Base-by-base conservation (phyloP, 805 yeast species). In the Saturnispora zaruensis region DNA sequence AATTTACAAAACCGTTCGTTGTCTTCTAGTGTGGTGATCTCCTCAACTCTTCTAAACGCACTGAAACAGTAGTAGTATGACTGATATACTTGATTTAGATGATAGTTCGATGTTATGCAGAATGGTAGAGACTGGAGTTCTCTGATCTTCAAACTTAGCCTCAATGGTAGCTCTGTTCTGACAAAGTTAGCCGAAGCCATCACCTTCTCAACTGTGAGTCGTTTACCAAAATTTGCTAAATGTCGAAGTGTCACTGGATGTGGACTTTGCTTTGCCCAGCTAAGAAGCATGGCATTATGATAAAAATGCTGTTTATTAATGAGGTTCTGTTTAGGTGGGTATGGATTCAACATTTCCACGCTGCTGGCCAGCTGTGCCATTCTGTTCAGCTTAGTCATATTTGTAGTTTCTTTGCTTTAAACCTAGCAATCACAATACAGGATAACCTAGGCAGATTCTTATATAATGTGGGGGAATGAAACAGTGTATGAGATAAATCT, bases 201-300 rank as follows among this genome's bases (percentile, higher is more conserved):
- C 45, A 91, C 73, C 67, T 90, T 89, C 34, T 82, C 87, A 55
- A 78, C 79, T 13, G 88, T 85, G 46, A 91, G 66, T 33, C 76
- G 77, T 57, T 83, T 82, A 44, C 96, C 97, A 62, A 84, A 91
- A 40, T 88, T 88, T 1, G 96, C 96, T 56, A 91, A 67, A 59
- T 91, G 97, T 47, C 87, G 73, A n/a, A 93, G 65, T 1, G 96
- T 83, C 21, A 91, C 95, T 0, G 98, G 96, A 63, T 87, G 88
- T 0, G 96, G 90, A n/a, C 62, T 62, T 55, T 80, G 77, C 45
- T 76, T 71, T 40, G 80, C 71, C 77, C 85, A 87, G 34, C 74
- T 72, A 59, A 78, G 66, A 51, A 88, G 69, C 5, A 82, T 77
- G 20, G 81, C 79, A 60, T 85, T 85, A 57, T 89, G 97, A 62